Base-by-base conservation (phyloP, 163 green algal genomes). In the Coccomyxa subellipsoidea region DNA sequence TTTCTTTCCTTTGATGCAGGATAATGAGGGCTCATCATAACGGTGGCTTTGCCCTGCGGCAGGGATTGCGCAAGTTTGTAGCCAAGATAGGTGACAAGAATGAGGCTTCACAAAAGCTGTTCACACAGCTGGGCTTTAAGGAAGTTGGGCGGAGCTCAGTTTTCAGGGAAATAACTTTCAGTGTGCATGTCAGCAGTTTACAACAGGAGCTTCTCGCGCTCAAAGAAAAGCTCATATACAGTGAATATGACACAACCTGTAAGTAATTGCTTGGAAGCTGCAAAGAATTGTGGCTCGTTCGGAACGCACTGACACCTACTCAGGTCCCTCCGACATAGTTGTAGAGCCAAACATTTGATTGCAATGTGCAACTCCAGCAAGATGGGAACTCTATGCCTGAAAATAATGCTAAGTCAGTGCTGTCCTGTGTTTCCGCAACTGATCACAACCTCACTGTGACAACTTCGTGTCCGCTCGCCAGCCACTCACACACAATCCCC, bases 401-500 rank as follows among this genome's bases (percentile, higher is more conserved):
- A n/a, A n/a, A n/a, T n/a, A n/a, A n/a, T n/a, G n/a, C n/a, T n/a
- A n/a, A n/a, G n/a, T n/a, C n/a, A n/a, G n/a, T n/a, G n/a, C n/a
- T n/a, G n/a, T n/a, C n/a, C n/a, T n/a, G n/a, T n/a, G n/a, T n/a
- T n/a, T n/a, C n/a, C n/a, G n/a, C n/a, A n/a, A n/a, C n/a, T 18
- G 23, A 59, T 59, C 47, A 59, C 23, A 59, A 8, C 23, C 47
- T 59, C 47, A 59, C 47, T 36, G 66, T 73, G 18, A 73, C 66
- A 73, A 73, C 66, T 73, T 73, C 66, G 32, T 77, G 32, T n/a
- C 70, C 70, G 34, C 70, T 77, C 32, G 34, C 32, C 21, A 77
- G 70, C 70, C 70, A 77, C 70, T 77, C 70, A 34, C 70, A 47
- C 32, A 77, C 70, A 77, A 38, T 73, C 27, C n/a, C 66, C 21